Evolutionary conservation across 257 asterid species (phyloP), one percentile per base, ranked within the genome.

Genomic region (Salvia miltiorrhiza): DNA sequence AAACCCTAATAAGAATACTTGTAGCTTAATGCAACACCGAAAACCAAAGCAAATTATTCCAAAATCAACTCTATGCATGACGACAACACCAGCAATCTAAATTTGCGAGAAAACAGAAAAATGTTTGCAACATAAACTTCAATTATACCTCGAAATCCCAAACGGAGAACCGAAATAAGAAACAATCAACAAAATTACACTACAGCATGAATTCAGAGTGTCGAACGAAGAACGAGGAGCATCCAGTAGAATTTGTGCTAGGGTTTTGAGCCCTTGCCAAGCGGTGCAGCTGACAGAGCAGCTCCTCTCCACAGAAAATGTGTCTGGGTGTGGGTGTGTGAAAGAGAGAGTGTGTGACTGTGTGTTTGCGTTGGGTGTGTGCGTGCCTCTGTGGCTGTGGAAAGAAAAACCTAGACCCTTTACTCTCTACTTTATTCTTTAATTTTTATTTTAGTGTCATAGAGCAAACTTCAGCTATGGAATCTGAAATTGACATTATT

Each of bases 221-320:
- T 49, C 17, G 17, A 44, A 62, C 47, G 40, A 20, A 19, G 33
- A 63, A 48, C 6, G 8, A 45, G 13, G 39, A 7, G 24, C 70
- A 37, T 58, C 41, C 57, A 52, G 32, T 2, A 57, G 53, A 33
- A 9, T 39, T n/a, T 10, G n/a, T 1, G 43, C 52, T 78, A 81
- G 86, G 81, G 77, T 73, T 72, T 65, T 9, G 70, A 58, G 72
- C 52, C 73, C 70, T 61, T 57, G 49, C 19, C 45, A 60, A 41
- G 10, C 65, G 75, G 65, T 72, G 83, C 79, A 59, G 83, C 83
- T 70, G 49, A 53, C 66, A 10, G 71, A 73, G 75, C 76, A 28
- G 79, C 82, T 81, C 74, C 74, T 41, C 80, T 69, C 83, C 82
- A 70, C 81, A 75, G 7, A 45, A 61, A 67, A 41, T 39, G 82